These are phyloP conservation scores for Sclerotinia spermophila DNA, from an alignment of 2,329 filamentous ascomycete genomes.

Conservation along the genomic window DNA sequence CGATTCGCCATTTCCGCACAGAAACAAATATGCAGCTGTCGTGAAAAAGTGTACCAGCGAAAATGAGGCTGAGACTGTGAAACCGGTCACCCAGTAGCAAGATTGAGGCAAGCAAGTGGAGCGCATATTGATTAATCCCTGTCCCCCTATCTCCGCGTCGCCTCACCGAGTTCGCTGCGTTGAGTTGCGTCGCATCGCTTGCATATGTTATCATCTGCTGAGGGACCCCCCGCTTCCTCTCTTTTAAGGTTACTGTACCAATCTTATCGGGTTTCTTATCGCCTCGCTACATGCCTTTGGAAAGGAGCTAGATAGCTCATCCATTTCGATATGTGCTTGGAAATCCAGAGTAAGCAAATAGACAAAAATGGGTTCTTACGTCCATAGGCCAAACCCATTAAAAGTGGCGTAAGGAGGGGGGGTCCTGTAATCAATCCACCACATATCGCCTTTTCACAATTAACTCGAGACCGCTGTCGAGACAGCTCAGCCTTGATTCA, in stretches of 20 bases:
- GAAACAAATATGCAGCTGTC: background rate
- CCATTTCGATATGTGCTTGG: background rate
- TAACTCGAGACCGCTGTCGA: background rate
- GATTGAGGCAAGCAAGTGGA: background rate
- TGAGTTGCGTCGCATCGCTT: background rate
- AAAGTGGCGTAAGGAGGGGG: background rate
- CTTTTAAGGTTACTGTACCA: no score
- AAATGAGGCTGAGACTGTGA: background rate
- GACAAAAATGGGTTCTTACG: background rate
- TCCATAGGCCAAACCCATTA: background rate
- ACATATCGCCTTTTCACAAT: background rate
- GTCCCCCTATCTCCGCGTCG: background rate
- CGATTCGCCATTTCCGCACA: background rate
- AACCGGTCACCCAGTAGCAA: background rate
- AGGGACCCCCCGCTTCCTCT: background rate
- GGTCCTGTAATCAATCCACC: background rate
- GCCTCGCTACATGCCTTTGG: background rate
- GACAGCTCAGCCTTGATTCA: constrained; percentile 3
- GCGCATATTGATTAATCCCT: background rate
- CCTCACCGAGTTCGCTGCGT: background rate
- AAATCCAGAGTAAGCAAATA: background rate
- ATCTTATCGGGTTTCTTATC: background rate
- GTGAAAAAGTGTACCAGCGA: background rate
- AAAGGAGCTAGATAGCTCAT: background rate
- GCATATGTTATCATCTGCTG: background rate